Percentiles rank a stretch among this genome's conserved stretches.
phyloP scores from a whole-genome alignment of 805 yeast species.

The Dipodascus geniculatus region DNA sequence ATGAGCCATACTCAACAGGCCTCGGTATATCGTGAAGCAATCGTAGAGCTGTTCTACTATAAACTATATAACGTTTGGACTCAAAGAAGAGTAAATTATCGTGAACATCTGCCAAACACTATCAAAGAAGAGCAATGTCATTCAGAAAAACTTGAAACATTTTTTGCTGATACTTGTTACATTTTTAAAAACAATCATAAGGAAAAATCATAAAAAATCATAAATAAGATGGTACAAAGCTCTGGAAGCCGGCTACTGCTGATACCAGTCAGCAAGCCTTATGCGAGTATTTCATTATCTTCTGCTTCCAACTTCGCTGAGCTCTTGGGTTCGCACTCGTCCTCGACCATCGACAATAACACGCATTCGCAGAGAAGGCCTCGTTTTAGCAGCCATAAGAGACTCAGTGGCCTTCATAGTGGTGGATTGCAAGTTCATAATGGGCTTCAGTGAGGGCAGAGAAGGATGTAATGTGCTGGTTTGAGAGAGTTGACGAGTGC shows the following conservation, averaged over 20 bases:
- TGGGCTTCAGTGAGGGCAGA: background rate
- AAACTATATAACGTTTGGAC: too few species aligned
- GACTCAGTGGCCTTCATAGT: background rate
- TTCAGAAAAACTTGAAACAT: too few species aligned
- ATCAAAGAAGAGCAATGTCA: too few species aligned
- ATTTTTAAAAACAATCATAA: background rate
- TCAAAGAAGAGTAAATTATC: too few species aligned
- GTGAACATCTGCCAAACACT: too few species aligned
- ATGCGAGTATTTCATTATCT: too few species aligned
- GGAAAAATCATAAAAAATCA: background rate
- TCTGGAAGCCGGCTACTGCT: too few species aligned
- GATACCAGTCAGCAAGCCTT: too few species aligned
- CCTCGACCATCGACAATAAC: background rate
- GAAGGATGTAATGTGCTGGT: background rate
- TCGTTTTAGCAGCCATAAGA: background rate
- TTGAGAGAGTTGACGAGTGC: background rate
- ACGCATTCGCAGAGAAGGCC: background rate
- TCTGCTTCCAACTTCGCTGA: background rate
- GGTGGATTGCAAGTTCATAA: background rate
- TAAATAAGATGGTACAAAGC: background rate
- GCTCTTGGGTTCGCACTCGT: background rate
- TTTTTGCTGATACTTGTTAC: background rate
- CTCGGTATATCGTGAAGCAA: too few species aligned
- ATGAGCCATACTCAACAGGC: too few species aligned
- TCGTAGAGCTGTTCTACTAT: too few species aligned